These are phyloP conservation scores for Fusarium pseudonygamai DNA, from an alignment of 2,329 filamentous ascomycete species.

Conservation along the genomic window DNA sequence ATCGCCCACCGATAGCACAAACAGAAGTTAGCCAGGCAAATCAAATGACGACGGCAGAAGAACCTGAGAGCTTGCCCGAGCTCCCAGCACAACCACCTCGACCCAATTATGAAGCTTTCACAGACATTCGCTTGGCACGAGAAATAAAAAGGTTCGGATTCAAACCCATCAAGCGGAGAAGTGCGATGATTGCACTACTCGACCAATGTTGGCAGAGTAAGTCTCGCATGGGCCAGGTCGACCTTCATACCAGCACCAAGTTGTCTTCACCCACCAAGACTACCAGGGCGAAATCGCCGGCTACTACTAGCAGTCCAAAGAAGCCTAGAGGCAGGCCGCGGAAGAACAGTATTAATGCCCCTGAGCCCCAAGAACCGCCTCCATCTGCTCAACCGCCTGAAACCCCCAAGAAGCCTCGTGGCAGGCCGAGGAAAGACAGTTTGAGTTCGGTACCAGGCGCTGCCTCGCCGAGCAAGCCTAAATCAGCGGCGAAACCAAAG, in stretches of 20 bases:
- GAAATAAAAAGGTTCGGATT: conserved; percentile 74
- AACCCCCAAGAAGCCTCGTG: conserved; percentile 51
- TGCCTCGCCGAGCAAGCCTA: conserved; percentile 10
- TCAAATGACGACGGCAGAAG: background rate
- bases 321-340: conserved; percentile 49
- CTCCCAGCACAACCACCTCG: conserved; percentile 29
- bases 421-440: conserved; percentile 53
- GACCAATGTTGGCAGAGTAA: conserved; percentile 77
- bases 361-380: conserved; percentile 47
- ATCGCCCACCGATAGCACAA: background rate
- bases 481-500: conserved; percentile 15
- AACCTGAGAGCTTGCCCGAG: background rate
- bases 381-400: conserved; percentile 47
- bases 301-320: conserved; percentile 13
- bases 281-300: conserved; percentile 20
- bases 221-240: conserved; percentile 42
- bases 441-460: conserved; percentile 1
- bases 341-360: conserved; percentile 41
- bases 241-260: conserved; percentile 31
- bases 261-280: conserved; percentile 21
- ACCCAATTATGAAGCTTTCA: conserved; percentile 70
- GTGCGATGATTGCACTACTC: conserved; percentile 75
- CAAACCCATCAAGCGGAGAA: conserved; percentile 74
- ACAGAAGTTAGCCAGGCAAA: background rate
- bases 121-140: conserved; percentile 69